Evolutionary conservation across 2,329 filamentous ascomycete genomes (phyloP).

Genomic region (Gnomoniopsis sp.): DNA sequence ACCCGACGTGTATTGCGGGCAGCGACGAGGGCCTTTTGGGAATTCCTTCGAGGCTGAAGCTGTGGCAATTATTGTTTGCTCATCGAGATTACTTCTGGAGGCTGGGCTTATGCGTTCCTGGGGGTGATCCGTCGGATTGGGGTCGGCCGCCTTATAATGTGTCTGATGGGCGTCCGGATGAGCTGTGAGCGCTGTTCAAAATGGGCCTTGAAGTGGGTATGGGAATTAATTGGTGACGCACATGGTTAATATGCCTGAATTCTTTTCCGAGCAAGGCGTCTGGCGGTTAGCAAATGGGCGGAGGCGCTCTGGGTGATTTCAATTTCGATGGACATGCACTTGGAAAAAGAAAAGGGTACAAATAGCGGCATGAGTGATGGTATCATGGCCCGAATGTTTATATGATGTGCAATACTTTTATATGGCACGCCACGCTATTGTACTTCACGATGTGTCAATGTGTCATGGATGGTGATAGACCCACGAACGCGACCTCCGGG

Average conservation of each 20-base stretch:
- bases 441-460: not conserved
- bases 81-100: conserved; percentile 98
- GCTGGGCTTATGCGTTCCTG: conserved; percentile 82
- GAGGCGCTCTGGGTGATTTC: not conserved
- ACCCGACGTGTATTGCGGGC: conserved; percentile 68
- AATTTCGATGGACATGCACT: not conserved
- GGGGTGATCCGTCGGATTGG: conserved; percentile 69
- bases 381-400: not conserved
- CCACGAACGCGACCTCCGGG: too few relatives aligned
- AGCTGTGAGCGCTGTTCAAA: conserved; percentile 33
- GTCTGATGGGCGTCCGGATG: conserved; percentile 28
- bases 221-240: not conserved
- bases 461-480: not conserved
- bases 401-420: not conserved
- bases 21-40: conserved; percentile 22
- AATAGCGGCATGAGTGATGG: not conserved
- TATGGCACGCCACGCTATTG: not conserved
- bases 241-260: not conserved
- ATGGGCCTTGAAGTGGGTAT: not conserved
- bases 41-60: conserved; percentile 57
- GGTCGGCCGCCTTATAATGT: conserved; percentile 47
- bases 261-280: not conserved
- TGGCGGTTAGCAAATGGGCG: not conserved
- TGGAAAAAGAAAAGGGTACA: not conserved
- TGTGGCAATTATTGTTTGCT: conserved; percentile 92